Evolutionary conservation across 2,329 filamentous ascomycete genomes (phyloP).

Genomic region (Balansia obtecta): DNA sequence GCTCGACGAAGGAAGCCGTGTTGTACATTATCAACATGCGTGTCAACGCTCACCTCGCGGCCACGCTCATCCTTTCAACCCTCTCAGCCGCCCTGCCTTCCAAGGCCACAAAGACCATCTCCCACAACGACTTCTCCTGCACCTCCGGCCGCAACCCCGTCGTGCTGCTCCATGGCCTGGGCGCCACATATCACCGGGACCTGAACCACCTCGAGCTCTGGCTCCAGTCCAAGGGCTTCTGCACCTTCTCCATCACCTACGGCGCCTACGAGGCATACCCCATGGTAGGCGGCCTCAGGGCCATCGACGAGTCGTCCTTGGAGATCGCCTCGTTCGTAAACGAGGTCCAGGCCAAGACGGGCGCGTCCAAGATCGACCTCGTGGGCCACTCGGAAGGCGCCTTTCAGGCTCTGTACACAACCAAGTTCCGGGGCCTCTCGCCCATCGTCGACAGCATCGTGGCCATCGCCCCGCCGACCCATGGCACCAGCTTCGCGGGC

Average conservation of each 20-base stretch:
- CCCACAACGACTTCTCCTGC: conserved; percentile 10
- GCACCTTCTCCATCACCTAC: conserved; percentile 13
- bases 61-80: not conserved
- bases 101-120: not conserved
- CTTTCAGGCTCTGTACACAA: conserved; percentile 11
- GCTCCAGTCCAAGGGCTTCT: conserved; percentile 8
- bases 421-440: conserved; percentile 7
- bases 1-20: no score
- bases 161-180: conserved; percentile 12
- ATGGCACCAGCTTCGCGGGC: conserved; percentile 11
- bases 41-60: not conserved
- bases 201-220: conserved; percentile 10
- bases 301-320: conserved; percentile 9
- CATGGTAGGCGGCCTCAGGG: conserved; percentile 10
- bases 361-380: conserved; percentile 11
- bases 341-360: conserved; percentile 9
- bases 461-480: conserved; percentile 11
- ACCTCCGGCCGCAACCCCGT: conserved; percentile 10
- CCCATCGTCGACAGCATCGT: conserved; percentile 4
- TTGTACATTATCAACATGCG: not conserved
- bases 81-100: not conserved
- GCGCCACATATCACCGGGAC: conserved; percentile 9
- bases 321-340: conserved; percentile 11
- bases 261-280: conserved; percentile 10
- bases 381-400: conserved; percentile 14